Evolutionary conservation across 176 grass and related monocot genomes (phyloP), one percentile per base, ranked within the genome.

Genomic region (Hyparrhenia diplandra): DNA sequence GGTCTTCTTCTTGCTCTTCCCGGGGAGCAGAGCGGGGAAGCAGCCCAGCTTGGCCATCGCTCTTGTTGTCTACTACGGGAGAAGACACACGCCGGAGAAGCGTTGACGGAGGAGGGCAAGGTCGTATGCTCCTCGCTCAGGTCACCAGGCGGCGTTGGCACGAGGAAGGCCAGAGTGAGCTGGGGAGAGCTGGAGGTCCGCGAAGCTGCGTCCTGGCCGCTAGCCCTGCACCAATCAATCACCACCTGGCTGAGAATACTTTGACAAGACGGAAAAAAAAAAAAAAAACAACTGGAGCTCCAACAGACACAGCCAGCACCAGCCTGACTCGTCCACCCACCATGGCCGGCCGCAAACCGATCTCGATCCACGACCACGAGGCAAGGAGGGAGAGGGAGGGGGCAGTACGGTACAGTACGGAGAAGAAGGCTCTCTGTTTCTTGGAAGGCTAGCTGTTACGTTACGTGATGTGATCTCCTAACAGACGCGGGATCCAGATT

Each of bases 161-260:
- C 86, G 79, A 78, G 49, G 90, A 90, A 86, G 86, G 86, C 88
- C 92, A 99, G 96, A 95, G 85, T 93, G 92, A 83, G 85, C n/a
- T n/a, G n/a, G n/a, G n/a, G n/a, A n/a, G n/a, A n/a, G n/a, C 13
- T 63, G 34, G 89, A 40, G 77, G 59, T 39, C 23, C 79, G 64
- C 42, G 55, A 77, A 84, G 23, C 6, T 45, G 64, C 89, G 85
- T 93, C 85, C 82, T 86, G 85, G 45, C 35, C 64, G 51, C 6
- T 24, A 55, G 71, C 29, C 40, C 91, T 90, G 89, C 71, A 91
- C 20, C 70, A 75, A 46, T 64, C 70, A 75, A 46, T 64, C 75
- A 88, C 27, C 77, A 67, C 54, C 5, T 71, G 32, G 13, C 35
- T 40, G 18, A 46, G 21, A 63, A 21, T 52, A 25, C 29, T 23